phyloP scores from a whole-genome alignment of 306 rosid species.

The Canavalia gladiata region DNA sequence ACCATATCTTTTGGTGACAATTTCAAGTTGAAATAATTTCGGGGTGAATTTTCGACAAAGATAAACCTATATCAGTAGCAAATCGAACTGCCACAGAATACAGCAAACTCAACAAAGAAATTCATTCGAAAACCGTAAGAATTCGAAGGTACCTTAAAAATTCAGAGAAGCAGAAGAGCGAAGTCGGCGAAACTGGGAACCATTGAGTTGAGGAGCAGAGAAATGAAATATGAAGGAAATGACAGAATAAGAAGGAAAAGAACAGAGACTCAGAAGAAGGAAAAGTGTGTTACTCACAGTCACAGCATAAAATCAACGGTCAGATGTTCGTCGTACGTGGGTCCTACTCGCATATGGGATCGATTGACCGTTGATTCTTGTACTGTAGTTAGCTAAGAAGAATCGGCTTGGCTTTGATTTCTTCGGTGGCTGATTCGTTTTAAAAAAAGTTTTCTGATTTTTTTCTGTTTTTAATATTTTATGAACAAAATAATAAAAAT shows the following conservation, averaged over 20 bases:
- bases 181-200: constrained; percentile 3
- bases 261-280: background rate
- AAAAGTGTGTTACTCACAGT: background rate
- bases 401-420: background rate
- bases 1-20: background rate
- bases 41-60: constrained; percentile 2
- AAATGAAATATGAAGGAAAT: background rate
- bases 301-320: constrained; percentile 37
- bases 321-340: background rate
- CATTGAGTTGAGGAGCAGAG: background rate
- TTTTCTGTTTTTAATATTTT: too few relatives aligned
- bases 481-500: too few relatives aligned
- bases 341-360: background rate
- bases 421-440: background rate
- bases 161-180: constrained; percentile 9
- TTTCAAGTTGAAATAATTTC: background rate
- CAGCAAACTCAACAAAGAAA: constrained; percentile 2
- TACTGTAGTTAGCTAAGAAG: background rate
- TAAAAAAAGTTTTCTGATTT: too few relatives aligned
- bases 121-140: background rate
- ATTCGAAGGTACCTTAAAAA: background rate
- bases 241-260: background rate
- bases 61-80: constrained; percentile 5
- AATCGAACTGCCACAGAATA: constrained; percentile 30
- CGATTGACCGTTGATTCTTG: constrained; percentile 23